Evolutionary conservation across 306 rosid species (phyloP).

Genomic region (Dryas octopetala): DNA sequence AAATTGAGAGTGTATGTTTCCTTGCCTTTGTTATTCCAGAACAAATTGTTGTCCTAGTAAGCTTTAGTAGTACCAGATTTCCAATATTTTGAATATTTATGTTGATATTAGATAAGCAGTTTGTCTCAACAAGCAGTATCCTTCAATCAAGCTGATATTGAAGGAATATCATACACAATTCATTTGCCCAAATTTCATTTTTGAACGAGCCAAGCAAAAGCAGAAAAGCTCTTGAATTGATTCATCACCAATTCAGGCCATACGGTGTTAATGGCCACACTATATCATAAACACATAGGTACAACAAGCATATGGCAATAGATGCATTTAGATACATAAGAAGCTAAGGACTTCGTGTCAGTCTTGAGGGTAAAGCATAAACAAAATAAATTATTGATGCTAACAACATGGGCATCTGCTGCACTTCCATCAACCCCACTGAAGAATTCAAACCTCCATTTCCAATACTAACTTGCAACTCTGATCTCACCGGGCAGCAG

Average conservation of each 20-base stretch:
- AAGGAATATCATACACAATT: neutral
- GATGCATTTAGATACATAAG: neutral
- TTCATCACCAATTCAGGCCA: conserved; percentile 9
- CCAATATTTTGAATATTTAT: too few species aligned
- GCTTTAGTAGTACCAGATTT: too few species aligned
- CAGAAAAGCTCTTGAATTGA: neutral
- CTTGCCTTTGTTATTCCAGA: neutral
- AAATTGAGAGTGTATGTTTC: too few species aligned
- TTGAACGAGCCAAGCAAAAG: neutral
- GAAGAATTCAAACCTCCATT: conserved; percentile 5
- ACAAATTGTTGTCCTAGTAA: too few species aligned
- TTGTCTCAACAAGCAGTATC: too few species aligned
- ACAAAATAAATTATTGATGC: neutral
- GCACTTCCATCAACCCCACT: neutral
- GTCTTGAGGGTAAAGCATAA: conserved; percentile 3
- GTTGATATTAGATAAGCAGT: too few species aligned
- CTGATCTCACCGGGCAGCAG: conserved; percentile 8
- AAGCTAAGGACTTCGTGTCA: conserved; percentile 7
- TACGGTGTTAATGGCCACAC: conserved; percentile 5
- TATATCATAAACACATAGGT: conserved; percentile 1
- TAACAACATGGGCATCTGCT: conserved; percentile 8
- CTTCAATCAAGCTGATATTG: neutral
- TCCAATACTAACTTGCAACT: conserved; percentile 4
- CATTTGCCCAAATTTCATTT: neutral
- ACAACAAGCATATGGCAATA: conserved; percentile 1